Percentiles rank a stretch among this genome's conserved stretches.
Evolutionary conservation across 768 basidiomycete genomes (phyloP).

Genomic region (Hericium coralloides): DNA sequence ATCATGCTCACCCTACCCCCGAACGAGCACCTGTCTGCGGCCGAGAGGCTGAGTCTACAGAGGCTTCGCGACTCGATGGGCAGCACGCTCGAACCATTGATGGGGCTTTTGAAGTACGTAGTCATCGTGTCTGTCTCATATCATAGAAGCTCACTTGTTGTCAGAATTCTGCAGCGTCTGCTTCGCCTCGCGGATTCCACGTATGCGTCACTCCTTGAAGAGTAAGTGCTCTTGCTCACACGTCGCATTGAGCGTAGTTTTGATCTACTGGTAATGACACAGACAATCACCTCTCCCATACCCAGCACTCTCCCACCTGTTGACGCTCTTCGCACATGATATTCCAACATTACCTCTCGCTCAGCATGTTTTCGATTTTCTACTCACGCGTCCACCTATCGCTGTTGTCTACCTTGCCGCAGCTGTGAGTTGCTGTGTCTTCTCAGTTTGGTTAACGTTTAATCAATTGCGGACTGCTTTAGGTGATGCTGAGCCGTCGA

Average conservation of each 20-base stretch:
- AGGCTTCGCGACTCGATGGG: constrained; percentile 88
- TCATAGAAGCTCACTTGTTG: neutral
- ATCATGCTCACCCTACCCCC: constrained; percentile 64
- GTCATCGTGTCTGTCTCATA: neutral
- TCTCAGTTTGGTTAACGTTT: neutral
- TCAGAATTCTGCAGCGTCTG: constrained; percentile 70
- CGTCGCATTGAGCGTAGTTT: neutral
- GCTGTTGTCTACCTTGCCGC: constrained; percentile 74
- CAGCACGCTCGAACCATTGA: constrained; percentile 68
- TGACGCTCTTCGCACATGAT: constrained; percentile 91
- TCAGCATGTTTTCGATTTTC: constrained; percentile 87
- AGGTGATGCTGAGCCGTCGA: constrained; percentile 74
- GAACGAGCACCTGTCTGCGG: constrained; percentile 45
- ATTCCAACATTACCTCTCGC: constrained; percentile 83
- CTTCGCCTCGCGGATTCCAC: constrained; percentile 61
- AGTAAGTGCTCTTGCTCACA: constrained; percentile 30
- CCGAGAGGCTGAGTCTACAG: constrained; percentile 70
- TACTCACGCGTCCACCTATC: constrained; percentile 77
- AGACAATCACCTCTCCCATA: constrained; percentile 79
- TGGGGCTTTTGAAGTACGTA: constrained; percentile 64
- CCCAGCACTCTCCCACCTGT: constrained; percentile 80
- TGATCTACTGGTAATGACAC: neutral
- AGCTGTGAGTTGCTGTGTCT: constrained; percentile 46
- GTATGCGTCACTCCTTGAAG: constrained; percentile 60
- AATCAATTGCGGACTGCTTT: neutral